Conservation (phyloP, 176 grass and related monocot genomes). For the Bromus sterilis region DNA sequence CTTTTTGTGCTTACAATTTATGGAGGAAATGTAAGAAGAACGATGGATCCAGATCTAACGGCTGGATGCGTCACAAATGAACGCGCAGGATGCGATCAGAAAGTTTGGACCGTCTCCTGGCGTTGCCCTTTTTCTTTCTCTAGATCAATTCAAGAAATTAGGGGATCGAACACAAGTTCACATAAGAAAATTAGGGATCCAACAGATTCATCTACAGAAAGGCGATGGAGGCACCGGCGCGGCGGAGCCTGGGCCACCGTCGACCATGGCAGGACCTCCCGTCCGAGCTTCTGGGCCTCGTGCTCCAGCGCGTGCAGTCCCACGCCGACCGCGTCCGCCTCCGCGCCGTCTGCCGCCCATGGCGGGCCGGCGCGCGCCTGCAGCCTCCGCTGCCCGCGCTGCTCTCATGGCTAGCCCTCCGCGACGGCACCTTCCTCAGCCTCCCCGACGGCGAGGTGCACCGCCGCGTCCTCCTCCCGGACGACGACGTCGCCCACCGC, state of each 20-base stretch:
- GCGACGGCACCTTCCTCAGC: not conserved
- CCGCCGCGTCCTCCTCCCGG: not conserved
- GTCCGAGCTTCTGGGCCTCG: not conserved
- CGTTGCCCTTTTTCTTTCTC: too few relatives aligned
- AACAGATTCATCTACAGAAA: too few relatives aligned
- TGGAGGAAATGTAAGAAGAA: too few relatives aligned
- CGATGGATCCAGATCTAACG: too few relatives aligned
- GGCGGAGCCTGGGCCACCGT: not conserved
- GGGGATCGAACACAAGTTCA: too few relatives aligned
- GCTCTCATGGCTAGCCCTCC: not conserved
- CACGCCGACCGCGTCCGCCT: not conserved
- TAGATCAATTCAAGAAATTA: too few relatives aligned
- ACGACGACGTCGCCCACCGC: not conserved
- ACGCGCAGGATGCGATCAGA: too few relatives aligned
- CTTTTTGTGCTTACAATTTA: too few relatives aligned
- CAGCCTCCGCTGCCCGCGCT: not conserved
- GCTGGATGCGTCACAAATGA: too few relatives aligned
- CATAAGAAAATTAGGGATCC: too few relatives aligned
- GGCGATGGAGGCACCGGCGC: not conserved
- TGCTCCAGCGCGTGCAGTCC: not conserved
- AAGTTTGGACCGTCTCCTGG: too few relatives aligned
- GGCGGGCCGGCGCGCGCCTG: not conserved
- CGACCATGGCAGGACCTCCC: conserved; percentile 15
- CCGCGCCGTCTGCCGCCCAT: not conserved
- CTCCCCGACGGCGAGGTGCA: not conserved